phyloP scores from a whole-genome alignment of 495 filamentous ascomycete genomes.

The Xylaria telfairii region DNA sequence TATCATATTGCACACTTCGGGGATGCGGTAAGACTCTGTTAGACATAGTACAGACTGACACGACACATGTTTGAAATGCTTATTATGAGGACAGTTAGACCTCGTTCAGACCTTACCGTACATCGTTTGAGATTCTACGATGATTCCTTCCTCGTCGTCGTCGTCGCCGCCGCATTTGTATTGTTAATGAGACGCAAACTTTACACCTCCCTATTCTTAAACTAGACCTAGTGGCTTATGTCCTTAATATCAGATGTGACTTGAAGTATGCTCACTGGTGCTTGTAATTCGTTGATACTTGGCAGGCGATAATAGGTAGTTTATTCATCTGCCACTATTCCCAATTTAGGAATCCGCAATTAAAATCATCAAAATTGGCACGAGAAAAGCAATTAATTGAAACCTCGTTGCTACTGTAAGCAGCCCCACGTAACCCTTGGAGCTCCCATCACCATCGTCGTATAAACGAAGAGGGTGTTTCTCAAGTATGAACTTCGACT shows the following conservation, averaged over 20 bases:
- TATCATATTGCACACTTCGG: too few species aligned
- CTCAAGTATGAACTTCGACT: slow-evolving; percentile 7
- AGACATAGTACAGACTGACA: not conserved
- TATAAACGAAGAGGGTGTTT: not conserved
- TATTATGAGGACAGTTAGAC: not conserved
- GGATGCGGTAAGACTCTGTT: too few species aligned
- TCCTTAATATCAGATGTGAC: too few species aligned
- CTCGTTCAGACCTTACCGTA: too few species aligned
- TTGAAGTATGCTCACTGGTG: not conserved
- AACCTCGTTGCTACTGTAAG: not conserved
- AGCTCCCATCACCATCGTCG: not conserved
- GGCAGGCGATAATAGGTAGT: not conserved
- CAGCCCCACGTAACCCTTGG: not conserved
- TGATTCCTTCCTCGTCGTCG: too few species aligned
- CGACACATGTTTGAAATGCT: not conserved
- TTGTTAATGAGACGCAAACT: too few species aligned
- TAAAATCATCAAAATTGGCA: not conserved
- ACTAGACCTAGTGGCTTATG: too few species aligned
- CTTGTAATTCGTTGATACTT: not conserved
- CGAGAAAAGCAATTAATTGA: not conserved
- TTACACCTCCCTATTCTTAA: too few species aligned
- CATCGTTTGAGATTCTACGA: too few species aligned
- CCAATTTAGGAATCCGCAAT: not conserved
- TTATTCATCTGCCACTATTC: slow-evolving; percentile 3
- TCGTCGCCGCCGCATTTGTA: too few species aligned